Conservation (phyloP, 1,284 basidiomycete genomes). For the Irpex lacteus region DNA sequence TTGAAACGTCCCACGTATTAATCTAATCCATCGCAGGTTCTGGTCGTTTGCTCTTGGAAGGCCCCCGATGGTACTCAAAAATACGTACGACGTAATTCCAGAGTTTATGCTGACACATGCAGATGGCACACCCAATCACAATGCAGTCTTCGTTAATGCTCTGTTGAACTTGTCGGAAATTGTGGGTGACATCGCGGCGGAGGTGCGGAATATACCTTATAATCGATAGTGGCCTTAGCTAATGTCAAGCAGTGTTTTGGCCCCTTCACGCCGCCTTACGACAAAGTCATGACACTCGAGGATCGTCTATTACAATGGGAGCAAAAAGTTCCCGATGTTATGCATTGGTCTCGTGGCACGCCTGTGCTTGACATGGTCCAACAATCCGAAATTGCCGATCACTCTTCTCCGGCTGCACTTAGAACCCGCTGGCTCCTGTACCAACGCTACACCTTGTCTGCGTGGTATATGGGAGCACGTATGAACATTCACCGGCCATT, state of each 20-base stretch:
- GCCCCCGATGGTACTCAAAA: slow-evolving; percentile 40
- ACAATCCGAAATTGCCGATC: neutral
- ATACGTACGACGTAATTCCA: slow-evolving; percentile 35
- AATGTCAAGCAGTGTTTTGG: slow-evolving; percentile 37
- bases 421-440: slow-evolving; percentile 16
- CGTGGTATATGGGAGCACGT: slow-evolving; percentile 23
- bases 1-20: neutral
- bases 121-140: slow-evolving; percentile 36
- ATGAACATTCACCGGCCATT: slow-evolving; percentile 31
- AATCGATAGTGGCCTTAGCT: slow-evolving; percentile 4
- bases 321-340: slow-evolving; percentile 29
- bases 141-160: slow-evolving; percentile 34
- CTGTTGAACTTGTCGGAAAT: slow-evolving; percentile 39
- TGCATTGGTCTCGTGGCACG: slow-evolving; percentile 18
- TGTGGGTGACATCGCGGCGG: slow-evolving; percentile 40
- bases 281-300: slow-evolving; percentile 39
- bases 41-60: slow-evolving; percentile 44
- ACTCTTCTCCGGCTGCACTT: slow-evolving; percentile 4
- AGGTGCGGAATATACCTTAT: slow-evolving; percentile 23
- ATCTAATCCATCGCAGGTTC: slow-evolving; percentile 28
- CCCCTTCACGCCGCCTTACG: slow-evolving; percentile 32
- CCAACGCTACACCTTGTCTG: slow-evolving; percentile 24
- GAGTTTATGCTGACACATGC: slow-evolving; percentile 31
- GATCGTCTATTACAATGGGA: slow-evolving; percentile 43
- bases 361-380: neutral